Conservation (phyloP, 2,329 filamentous ascomycete species). For the Domatiomyces globalis region DNA sequence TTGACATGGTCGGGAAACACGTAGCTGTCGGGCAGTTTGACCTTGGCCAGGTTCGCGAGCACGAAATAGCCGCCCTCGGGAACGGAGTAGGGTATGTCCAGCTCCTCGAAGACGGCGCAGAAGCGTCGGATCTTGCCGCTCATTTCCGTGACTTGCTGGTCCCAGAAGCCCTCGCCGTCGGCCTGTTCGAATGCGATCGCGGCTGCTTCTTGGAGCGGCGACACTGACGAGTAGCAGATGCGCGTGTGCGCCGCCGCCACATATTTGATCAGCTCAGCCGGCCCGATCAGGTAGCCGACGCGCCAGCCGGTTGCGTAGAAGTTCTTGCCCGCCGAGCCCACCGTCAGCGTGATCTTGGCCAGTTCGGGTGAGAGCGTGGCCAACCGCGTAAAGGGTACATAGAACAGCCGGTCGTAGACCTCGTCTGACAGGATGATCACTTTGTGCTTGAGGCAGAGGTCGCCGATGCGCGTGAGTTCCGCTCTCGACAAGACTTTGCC, state of each 20-base stretch:
- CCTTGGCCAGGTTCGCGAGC: constrained; percentile 80
- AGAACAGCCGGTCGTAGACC: constrained; percentile 90
- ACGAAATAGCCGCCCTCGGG: constrained; percentile 98
- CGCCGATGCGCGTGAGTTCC: constrained; percentile 72
- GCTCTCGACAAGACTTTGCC: constrained; percentile 83
- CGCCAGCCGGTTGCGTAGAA: constrained; percentile 98
- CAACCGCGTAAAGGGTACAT: constrained; percentile 85
- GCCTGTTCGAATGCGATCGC: constrained; percentile 91
- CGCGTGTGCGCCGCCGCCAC: constrained; percentile 85
- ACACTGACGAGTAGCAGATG: constrained; percentile 91
- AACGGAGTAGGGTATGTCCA: constrained; percentile 69
- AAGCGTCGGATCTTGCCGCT: constrained; percentile 75
- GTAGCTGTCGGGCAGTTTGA: constrained; percentile 70
- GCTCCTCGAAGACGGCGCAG: constrained; percentile 65
- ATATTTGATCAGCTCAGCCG: constrained; percentile 75
- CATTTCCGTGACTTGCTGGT: constrained; percentile 71
- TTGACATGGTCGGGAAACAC: constrained; percentile 82
- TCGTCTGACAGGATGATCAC: constrained; percentile 87
- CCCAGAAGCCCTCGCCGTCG: constrained; percentile 75
- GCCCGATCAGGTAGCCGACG: constrained; percentile 88
- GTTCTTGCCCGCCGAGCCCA: constrained; percentile 93
- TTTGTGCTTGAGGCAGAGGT: constrained; percentile 80
- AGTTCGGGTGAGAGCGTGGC: constrained; percentile 84
- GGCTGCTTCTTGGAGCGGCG: constrained; percentile 83
- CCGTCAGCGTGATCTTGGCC: constrained; percentile 74